Evolutionary conservation across 495 filamentous ascomycete genomes (phyloP), one percentile per base, ranked within the genome.

Genomic region (Lichina pygmaea): DNA sequence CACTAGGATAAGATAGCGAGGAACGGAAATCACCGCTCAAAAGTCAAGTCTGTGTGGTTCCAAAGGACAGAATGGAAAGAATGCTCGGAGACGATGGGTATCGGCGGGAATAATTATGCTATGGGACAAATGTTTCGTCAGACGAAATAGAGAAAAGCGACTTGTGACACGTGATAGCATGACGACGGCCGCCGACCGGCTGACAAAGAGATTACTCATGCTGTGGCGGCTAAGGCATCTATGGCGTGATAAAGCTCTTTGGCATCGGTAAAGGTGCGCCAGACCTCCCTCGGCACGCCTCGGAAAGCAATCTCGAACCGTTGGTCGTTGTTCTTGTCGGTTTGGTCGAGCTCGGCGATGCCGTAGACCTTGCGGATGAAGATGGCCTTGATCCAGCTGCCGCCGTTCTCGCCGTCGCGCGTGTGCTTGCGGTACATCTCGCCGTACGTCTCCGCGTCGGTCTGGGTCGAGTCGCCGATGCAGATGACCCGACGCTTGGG

Each of bases 391-490:
- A 93, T 70, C 80, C 83, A 93, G 3, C 65, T 69, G 0, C 73
- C 73, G 51, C 75, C 66, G 51, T 42, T 9, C 30, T 16, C 34
- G 12, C 38, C 36, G 38, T 13, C 44, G 39, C 44, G 13, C 44
- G 46, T 37, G 36, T 37, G 30, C 10, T 43, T 43, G 10, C 42
- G 42, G 38, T 69, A 85, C 59, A 73, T 69, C 55, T 80, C 71
- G 32, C 75, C 86, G 54, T 94, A 94, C 0, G 81, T 72, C 58
- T 94, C 86, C 0, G 86, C 86, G 54, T 95, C 86, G 30, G 67
- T 75, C 59, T 95, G 86, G 9, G 86, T 94, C 34, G 76, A 83
- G 55, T 95, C 86, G 0, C 86, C 86, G 49, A 95, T 71, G 51
- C 73, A 77, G 17, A 95, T 67, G 60, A 89, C 75, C 49, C 78